Conservation (phyloP, 2,329 filamentous ascomycete species). For the Boeremia lycopersici region DNA sequence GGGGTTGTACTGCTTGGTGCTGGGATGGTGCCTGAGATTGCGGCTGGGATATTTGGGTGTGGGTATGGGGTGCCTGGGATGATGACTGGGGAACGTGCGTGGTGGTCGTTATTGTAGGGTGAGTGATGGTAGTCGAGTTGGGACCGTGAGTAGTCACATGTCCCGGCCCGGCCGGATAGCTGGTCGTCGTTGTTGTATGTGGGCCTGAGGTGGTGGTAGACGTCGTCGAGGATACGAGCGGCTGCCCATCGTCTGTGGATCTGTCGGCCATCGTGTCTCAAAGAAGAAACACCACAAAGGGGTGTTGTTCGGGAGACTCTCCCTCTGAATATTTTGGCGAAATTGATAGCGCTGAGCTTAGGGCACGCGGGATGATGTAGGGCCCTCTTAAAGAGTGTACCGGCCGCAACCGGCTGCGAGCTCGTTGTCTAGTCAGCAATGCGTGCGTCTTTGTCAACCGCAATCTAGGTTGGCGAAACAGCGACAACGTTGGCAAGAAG, state of each 20-base stretch:
- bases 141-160: constrained; percentile 28
- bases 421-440: constrained; percentile 25
- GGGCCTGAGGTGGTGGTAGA: constrained; percentile 39
- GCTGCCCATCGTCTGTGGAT: constrained; percentile 14
- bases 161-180: constrained; percentile 26
- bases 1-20: constrained; percentile 3
- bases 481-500: not conserved
- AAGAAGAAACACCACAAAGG: constrained; percentile 4
- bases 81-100: constrained; percentile 16
- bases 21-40: not conserved
- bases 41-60: not conserved
- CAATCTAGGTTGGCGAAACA: not conserved
- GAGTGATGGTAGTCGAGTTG: constrained; percentile 32
- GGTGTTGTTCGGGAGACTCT: constrained; percentile 9
- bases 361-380: constrained; percentile 19
- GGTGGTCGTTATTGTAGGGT: constrained; percentile 41
- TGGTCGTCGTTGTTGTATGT: constrained; percentile 37
- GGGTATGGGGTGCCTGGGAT: not conserved
- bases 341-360: constrained; percentile 16
- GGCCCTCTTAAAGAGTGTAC: constrained; percentile 20
- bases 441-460: constrained; percentile 7
- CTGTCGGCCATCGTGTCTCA: constrained; percentile 22
- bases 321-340: constrained; percentile 11
- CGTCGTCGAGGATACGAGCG: constrained; percentile 22
- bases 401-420: constrained; percentile 22